Base-by-base conservation (phyloP, 495 filamentous ascomycete species). In the Collariella sp. region DNA sequence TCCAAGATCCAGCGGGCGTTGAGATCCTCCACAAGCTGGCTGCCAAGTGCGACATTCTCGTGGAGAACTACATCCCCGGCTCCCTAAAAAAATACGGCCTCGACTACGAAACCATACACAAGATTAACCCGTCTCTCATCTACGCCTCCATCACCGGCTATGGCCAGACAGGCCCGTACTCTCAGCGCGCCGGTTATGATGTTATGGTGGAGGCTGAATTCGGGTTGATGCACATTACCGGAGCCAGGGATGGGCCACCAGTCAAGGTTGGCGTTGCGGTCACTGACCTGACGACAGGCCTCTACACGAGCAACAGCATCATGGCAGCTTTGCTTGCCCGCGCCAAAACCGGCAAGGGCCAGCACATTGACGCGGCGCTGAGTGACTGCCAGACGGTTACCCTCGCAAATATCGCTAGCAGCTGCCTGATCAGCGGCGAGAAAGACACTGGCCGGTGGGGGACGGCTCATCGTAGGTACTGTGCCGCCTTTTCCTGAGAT, bases 121-220 rank as follows among this genome's bases (percentile, higher is more conserved):
- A 84, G 55, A 80, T 95, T 64, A 96, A 96, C 62, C 91, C 94
- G 18, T 70, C 62, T 0, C 70, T 89, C n/a, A 81, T 84, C 40
- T 84, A 84, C 53, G 79, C 81, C 9, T 81, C 78, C 26, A 82
- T 84, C 36, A 84, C 81, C 1, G 81, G 81, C 13, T 83, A 81
- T 52, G 93, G 93, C 3, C 93, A 98, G 67, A 95, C 87, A 2
- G 93, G 93, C 0, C 94, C 94, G 0, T 96, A 95, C 68, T 84
- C 84, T 16, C 80, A 83, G 43, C 80, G 94, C 7, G 89, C 93
- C 9, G 93, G 93, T 11, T 98, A 98, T 73, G 93, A 98, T 70
- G 94, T 98, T 53, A 97, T 98, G 90, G 94, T 98, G 0, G 93
- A 98, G 70, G 94, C 91, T 39, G 93, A 97, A 68, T 89, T 98